These are phyloP conservation scores for Wickerhamiella brachini DNA, from an alignment of 805 yeast species.

Conservation along the genomic window DNA sequence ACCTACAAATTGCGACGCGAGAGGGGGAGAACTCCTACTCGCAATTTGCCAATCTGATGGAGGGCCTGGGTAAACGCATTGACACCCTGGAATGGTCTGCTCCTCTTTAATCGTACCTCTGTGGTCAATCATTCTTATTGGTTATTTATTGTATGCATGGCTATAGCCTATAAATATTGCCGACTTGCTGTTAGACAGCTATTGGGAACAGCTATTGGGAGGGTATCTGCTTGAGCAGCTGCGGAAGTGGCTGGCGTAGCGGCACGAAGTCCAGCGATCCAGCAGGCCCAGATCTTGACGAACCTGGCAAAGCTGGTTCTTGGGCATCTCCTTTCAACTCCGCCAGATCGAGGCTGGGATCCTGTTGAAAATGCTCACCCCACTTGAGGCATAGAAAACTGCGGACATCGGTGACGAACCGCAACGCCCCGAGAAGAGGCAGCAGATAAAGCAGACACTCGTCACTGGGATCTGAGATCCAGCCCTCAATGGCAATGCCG, in stretches of 20 bases:
- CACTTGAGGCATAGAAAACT: constrained; percentile 56
- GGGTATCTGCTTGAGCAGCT: neutral
- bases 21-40: neutral
- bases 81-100: neutral
- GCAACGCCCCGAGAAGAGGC: constrained; percentile 64
- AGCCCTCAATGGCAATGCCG: constrained; percentile 89
- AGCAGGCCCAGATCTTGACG: neutral
- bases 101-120: no score
- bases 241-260: neutral
- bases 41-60: neutral
- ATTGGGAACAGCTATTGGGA: neutral
- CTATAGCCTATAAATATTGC: neutral
- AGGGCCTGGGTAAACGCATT: neutral
- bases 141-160: neutral
- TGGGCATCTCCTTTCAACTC: neutral
- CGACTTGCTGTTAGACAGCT: no score
- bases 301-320: no score
- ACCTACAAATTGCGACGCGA: neutral
- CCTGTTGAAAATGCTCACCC: constrained; percentile 37
- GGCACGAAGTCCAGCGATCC: neutral
- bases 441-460: constrained; percentile 65
- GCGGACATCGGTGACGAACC: constrained; percentile 76
- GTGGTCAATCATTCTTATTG: no score
- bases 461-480: constrained; percentile 96
- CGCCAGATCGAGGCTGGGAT: neutral